Evolutionary conservation across 176 grass and related monocot species (phyloP).

Genomic region (Microstegium vimineum): DNA sequence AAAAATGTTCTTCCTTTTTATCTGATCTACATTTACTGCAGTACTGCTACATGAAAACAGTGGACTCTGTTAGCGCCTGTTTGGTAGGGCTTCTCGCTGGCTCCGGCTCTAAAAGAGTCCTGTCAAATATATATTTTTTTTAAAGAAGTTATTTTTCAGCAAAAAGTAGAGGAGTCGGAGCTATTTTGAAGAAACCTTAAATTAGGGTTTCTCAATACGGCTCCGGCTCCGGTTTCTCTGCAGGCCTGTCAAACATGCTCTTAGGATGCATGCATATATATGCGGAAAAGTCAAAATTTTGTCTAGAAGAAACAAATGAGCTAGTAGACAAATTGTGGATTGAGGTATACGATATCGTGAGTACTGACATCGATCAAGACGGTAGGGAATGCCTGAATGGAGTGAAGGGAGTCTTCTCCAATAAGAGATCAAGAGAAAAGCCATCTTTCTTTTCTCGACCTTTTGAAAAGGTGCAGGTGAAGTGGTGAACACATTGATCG

Average conservation of each 20-base stretch:
- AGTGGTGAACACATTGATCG: conserved; percentile 37
- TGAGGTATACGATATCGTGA: conserved; percentile 19
- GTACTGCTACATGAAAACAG: not conserved
- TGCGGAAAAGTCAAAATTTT: not conserved
- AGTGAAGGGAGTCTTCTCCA: conserved; percentile 16
- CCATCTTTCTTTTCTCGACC: not conserved
- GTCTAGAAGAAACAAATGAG: not conserved
- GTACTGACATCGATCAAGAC: not conserved
- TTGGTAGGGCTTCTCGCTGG: too few species aligned
- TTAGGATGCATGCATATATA: not conserved
- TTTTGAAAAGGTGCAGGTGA: conserved; percentile 21
- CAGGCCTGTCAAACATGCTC: too few species aligned
- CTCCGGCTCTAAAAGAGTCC: too few species aligned
- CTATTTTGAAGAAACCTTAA: too few species aligned
- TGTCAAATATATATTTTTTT: too few species aligned
- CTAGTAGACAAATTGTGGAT: not conserved
- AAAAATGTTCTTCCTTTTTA: not conserved
- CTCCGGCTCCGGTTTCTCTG: too few species aligned
- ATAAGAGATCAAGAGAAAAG: conserved; percentile 28
- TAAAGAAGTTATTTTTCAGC: too few species aligned
- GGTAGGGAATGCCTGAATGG: conserved; percentile 14
- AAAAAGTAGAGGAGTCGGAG: too few species aligned
- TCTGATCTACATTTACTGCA: not conserved
- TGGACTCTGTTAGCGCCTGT: too few species aligned
- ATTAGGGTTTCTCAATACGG: too few species aligned